These are phyloP conservation scores for Didymella sp. DNA, from an alignment of 2,329 filamentous ascomycete genomes.

Conservation along the genomic window DNA sequence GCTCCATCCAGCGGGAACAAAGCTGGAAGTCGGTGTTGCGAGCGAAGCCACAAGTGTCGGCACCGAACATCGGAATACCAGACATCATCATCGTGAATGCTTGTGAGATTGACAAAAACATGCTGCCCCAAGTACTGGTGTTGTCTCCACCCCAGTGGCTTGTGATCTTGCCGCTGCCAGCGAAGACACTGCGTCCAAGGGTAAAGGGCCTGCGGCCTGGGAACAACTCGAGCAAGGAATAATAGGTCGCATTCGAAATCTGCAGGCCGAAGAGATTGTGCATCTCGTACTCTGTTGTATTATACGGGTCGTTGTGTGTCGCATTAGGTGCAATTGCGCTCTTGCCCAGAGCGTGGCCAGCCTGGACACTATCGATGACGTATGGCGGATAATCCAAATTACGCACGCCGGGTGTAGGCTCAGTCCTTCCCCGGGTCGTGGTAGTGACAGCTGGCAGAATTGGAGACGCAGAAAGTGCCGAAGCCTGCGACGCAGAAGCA, in stretches of 20 bases:
- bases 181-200: slow-evolving; percentile 22
- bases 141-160: slow-evolving; percentile 73
- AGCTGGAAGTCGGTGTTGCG: slow-evolving; percentile 70
- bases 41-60: slow-evolving; percentile 66
- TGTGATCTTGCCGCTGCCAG: slow-evolving; percentile 22
- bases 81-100: slow-evolving; percentile 74
- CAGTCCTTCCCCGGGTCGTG: slow-evolving; percentile 61
- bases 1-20: slow-evolving; percentile 74
- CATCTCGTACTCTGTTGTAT: slow-evolving; percentile 71
- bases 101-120: slow-evolving; percentile 77
- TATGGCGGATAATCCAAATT: slow-evolving; percentile 76
- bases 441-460: slow-evolving; percentile 33
- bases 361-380: slow-evolving; percentile 73
- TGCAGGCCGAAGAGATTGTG: slow-evolving; percentile 68
- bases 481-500: slow-evolving; percentile 58
- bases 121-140: slow-evolving; percentile 69
- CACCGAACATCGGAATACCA: slow-evolving; percentile 76
- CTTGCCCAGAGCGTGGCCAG: slow-evolving; percentile 66
- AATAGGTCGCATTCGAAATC: slow-evolving; percentile 53
- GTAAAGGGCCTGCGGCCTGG: slow-evolving; percentile 47
- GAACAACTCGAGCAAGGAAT: slow-evolving; percentile 68
- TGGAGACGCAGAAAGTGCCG: slow-evolving; percentile 45
- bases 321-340: slow-evolving; percentile 76
- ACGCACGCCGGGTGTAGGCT: slow-evolving; percentile 66
- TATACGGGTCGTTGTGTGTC: slow-evolving; percentile 70